Evolutionary conservation across 2,329 filamentous ascomycete genomes (phyloP).

Genomic region (Aspergillus candidus): DNA sequence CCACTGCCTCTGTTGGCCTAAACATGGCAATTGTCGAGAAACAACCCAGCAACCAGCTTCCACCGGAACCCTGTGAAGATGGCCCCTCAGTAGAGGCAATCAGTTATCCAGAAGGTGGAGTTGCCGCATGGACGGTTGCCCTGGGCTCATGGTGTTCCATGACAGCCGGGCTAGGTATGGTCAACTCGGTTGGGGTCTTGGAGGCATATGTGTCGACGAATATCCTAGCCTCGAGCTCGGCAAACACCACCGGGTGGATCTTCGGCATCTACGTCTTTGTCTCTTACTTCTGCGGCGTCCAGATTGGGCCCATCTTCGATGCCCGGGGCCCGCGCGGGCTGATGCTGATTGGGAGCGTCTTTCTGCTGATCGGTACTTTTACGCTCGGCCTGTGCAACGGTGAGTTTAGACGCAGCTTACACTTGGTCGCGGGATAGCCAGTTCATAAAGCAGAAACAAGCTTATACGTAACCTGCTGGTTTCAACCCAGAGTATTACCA

Average conservation of each 20-base stretch:
- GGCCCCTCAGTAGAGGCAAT: background rate
- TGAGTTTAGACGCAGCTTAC: constrained; percentile 1
- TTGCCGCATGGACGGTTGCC: constrained; percentile 37
- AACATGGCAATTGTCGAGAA: no score
- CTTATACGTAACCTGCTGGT: background rate
- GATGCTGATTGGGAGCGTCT: constrained; percentile 15
- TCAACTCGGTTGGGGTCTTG: constrained; percentile 27
- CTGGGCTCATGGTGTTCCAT: constrained; percentile 30
- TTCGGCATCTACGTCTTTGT: constrained; percentile 24
- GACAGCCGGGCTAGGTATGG: constrained; percentile 30
- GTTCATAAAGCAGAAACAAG: no score
- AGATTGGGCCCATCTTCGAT: constrained; percentile 26
- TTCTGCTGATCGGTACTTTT: constrained; percentile 14
- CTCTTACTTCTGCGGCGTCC: constrained; percentile 18
- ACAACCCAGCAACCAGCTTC: no score
- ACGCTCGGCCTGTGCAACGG: constrained; percentile 17
- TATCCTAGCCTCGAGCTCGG: constrained; percentile 7
- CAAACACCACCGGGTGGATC: constrained; percentile 21
- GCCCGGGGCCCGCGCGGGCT: constrained; percentile 19
- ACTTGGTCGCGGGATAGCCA: background rate
- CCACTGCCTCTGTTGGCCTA: no score
- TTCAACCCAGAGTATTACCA: constrained; percentile 34
- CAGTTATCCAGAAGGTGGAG: constrained; percentile 16
- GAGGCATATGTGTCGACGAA: constrained; percentile 12
- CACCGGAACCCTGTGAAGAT: no score